phyloP scores from a whole-genome alignment of 371 early-diverging fungal species.

The Saksenaea oblongispora region DNA sequence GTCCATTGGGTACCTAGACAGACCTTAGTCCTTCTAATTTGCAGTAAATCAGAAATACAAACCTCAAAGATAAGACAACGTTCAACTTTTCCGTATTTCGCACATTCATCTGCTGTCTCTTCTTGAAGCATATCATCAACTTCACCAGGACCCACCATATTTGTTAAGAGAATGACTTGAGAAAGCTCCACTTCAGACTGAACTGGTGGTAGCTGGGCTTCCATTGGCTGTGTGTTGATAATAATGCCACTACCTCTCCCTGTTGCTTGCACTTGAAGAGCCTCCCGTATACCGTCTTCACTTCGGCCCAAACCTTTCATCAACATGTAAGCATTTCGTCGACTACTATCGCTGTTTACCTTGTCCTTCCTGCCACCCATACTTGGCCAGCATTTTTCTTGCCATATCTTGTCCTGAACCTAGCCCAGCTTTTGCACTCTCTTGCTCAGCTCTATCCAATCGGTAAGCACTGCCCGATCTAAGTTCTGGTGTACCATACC shows the following conservation, averaged over 20 bases:
- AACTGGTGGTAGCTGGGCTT: background rate
- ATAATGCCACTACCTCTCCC: conserved; percentile 36
- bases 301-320: conserved; percentile 28
- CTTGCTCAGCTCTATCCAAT: conserved; percentile 5
- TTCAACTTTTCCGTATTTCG: conserved; percentile 72
- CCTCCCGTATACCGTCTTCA: conserved; percentile 40
- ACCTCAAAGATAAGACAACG: conserved; percentile 72
- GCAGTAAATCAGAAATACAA: background rate
- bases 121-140: conserved; percentile 73
- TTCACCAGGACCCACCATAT: conserved; percentile 73
- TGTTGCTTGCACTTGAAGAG: conserved; percentile 34
- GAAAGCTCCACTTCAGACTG: conserved; percentile 14
- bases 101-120: conserved; percentile 78
- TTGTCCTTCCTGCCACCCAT: conserved; percentile 47
- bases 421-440: conserved; percentile 5
- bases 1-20: conserved; percentile 46
- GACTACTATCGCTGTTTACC: conserved; percentile 9
- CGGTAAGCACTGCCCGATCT: background rate
- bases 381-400: conserved; percentile 33
- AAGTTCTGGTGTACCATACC: background rate
- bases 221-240: conserved; percentile 14
- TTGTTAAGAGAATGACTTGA: conserved; percentile 56
- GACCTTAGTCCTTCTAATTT: background rate
- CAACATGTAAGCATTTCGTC: background rate
- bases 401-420: conserved; percentile 37